Evolutionary conservation across 495 filamentous ascomycete genomes (phyloP).

Genomic region (Bryoglossum gracile): DNA sequence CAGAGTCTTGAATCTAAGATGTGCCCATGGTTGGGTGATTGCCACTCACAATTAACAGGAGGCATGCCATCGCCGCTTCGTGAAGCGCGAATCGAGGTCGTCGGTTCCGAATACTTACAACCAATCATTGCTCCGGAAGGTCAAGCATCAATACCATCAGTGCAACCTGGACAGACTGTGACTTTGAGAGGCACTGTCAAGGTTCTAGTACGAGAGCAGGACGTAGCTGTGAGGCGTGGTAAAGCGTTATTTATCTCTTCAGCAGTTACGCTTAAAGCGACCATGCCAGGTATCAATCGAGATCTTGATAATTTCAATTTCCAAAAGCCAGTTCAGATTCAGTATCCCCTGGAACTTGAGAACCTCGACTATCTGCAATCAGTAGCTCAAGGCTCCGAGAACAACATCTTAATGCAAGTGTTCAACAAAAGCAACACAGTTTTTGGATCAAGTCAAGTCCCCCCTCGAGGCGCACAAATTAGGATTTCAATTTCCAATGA

Average conservation of each 20-base stretch:
- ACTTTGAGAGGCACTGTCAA: conserved; percentile 6
- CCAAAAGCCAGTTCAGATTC: conserved; percentile 1
- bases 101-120: conserved; percentile 3
- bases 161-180: conserved; percentile 2
- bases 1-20: too few relatives aligned
- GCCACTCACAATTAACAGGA: conserved; percentile 1
- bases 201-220: conserved; percentile 8
- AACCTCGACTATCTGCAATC: conserved; percentile 4
- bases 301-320: conserved; percentile 5
- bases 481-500: conserved; percentile 7
- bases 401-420: conserved; percentile 2
- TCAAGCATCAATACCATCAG: conserved; percentile 1
- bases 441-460: neutral
- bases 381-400: conserved; percentile 3
- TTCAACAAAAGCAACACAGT: conserved; percentile 1
- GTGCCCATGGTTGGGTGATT: neutral
- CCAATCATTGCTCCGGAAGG: neutral
- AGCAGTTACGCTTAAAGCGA: conserved; percentile 8
- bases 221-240: neutral
- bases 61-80: conserved; percentile 10
- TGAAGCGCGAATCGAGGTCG: conserved; percentile 4
- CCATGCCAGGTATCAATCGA: conserved; percentile 11
- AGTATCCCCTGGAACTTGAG: conserved; percentile 3
- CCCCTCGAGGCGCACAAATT: neutral
- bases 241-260: neutral